These are phyloP conservation scores for Trichoderma sp. DNA, from an alignment of 2,329 filamentous ascomycete genomes.

Conservation along the genomic window DNA sequence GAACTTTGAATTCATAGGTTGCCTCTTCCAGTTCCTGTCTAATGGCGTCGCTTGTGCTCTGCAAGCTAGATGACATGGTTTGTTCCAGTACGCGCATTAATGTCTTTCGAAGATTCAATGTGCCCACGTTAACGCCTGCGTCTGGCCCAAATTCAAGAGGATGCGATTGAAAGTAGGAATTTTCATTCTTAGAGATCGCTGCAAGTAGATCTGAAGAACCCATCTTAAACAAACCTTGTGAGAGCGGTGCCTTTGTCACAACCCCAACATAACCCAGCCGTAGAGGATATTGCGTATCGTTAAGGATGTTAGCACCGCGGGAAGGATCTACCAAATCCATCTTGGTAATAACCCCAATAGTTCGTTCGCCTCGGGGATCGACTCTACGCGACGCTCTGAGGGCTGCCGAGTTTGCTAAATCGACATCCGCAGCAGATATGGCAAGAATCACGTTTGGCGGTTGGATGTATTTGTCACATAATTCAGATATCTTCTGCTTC, in stretches of 20 bases:
- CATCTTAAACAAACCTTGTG: conserved; percentile 78
- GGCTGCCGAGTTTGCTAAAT: conserved; percentile 94
- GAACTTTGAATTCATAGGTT: conserved; percentile 98
- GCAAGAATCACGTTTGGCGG: conserved; percentile 94
- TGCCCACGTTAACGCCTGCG: conserved; percentile 76
- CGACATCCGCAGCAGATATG: conserved; percentile 96
- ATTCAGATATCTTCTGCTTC: conserved; percentile 92
- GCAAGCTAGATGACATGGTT: conserved; percentile 92
- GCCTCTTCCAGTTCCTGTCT: conserved; percentile 94
- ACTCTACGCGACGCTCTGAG: conserved; percentile 87
- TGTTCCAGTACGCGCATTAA: conserved; percentile 96
- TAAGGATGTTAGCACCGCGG: conserved; percentile 77
- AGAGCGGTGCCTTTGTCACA: conserved; percentile 76
- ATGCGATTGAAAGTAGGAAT: conserved; percentile 82
- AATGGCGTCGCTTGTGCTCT: conserved; percentile 88
- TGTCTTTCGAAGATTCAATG: conserved; percentile 86
- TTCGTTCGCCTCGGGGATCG: conserved; percentile 91
- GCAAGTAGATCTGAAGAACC: conserved; percentile 77
- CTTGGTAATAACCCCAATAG: conserved; percentile 98
- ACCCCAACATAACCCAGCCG: conserved; percentile 97
- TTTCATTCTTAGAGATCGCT: conserved; percentile 86
- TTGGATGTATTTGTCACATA: conserved; percentile 98
- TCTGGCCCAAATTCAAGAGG: conserved; percentile 77
- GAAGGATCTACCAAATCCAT: conserved; percentile 93
- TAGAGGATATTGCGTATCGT: conserved; percentile 89